A percentile compares a stretch with the other conserved stretches of the same genome.
Evolutionary conservation across 306 rosid species (phyloP).

Genomic region (Sicyos baderoa): DNA sequence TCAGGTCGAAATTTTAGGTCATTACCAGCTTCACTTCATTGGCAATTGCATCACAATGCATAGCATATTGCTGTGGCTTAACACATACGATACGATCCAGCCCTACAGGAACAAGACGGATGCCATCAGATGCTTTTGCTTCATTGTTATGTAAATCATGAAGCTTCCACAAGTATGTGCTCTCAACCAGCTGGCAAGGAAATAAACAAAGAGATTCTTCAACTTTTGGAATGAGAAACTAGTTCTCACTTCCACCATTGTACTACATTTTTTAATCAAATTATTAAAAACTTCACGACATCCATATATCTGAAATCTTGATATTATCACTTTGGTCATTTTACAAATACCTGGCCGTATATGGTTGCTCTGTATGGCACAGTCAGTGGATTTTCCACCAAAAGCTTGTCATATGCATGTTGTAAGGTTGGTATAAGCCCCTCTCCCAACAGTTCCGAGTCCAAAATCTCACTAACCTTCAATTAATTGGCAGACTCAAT

Average conservation of each 20-base stretch:
- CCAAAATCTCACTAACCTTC: slow-evolving; percentile 94
- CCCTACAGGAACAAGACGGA: slow-evolving; percentile 52
- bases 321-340: not conserved
- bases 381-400: slow-evolving; percentile 58
- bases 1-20: not conserved
- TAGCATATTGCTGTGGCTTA: slow-evolving; percentile 60
- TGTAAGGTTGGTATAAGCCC: slow-evolving; percentile 89
- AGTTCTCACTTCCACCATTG: not conserved
- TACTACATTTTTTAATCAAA: too few relatives aligned
- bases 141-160: slow-evolving; percentile 66
- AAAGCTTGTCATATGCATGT: slow-evolving; percentile 71
- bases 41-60: slow-evolving; percentile 54
- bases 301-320: not conserved
- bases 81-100: slow-evolving; percentile 39
- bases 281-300: not conserved
- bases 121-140: slow-evolving; percentile 45
- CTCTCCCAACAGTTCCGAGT: slow-evolving; percentile 86
- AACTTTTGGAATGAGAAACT: not conserved
- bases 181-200: slow-evolving; percentile 66
- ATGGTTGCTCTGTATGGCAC: slow-evolving; percentile 79
- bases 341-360: slow-evolving; percentile 59
- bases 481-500: slow-evolving; percentile 8
- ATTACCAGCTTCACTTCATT: slow-evolving; percentile 66
- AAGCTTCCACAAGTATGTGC: slow-evolving; percentile 59
- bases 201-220: not conserved